Evolutionary conservation across 2,329 filamentous ascomycete species (phyloP).

Genomic region (Exophiala calicioides): DNA sequence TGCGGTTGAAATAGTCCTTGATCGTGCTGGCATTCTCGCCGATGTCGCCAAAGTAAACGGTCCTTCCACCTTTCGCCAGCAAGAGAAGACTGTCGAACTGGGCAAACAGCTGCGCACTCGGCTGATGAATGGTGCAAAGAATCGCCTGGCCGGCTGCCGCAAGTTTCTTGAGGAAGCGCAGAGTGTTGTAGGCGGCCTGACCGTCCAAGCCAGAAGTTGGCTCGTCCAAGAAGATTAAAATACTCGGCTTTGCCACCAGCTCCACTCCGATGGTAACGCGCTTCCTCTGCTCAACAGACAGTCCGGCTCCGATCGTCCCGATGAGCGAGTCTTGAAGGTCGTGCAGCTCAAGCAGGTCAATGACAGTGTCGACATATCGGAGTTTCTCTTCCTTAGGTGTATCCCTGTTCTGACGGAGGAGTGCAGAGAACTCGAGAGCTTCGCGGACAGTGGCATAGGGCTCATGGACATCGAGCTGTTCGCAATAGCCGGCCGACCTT

Average conservation of each 20-base stretch:
- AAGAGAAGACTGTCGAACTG: slow-evolving; percentile 71
- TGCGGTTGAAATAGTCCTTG: slow-evolving; percentile 65
- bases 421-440: slow-evolving; percentile 66
- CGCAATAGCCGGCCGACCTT: slow-evolving; percentile 66
- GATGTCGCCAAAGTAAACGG: slow-evolving; percentile 70
- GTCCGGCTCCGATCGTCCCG: slow-evolving; percentile 43
- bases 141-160: slow-evolving; percentile 66
- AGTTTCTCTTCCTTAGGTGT: slow-evolving; percentile 61
- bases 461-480: slow-evolving; percentile 70
- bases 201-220: slow-evolving; percentile 69
- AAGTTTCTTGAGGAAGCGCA: slow-evolving; percentile 67
- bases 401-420: slow-evolving; percentile 59
- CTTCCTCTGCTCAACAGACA: slow-evolving; percentile 67
- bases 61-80: slow-evolving; percentile 67
- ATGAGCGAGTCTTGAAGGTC: slow-evolving; percentile 67
- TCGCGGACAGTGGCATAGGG: slow-evolving; percentile 65
- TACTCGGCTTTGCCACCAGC: slow-evolving; percentile 65
- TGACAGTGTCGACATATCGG: slow-evolving; percentile 64
- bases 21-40: slow-evolving; percentile 65
- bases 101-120: slow-evolving; percentile 65
- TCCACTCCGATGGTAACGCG: slow-evolving; percentile 72
- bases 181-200: slow-evolving; percentile 66
- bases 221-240: slow-evolving; percentile 70
- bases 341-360: slow-evolving; percentile 63
- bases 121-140: slow-evolving; percentile 71